phyloP scores from a whole-genome alignment of 805 yeast species.

The Yarrowia phangngaensis region DNA sequence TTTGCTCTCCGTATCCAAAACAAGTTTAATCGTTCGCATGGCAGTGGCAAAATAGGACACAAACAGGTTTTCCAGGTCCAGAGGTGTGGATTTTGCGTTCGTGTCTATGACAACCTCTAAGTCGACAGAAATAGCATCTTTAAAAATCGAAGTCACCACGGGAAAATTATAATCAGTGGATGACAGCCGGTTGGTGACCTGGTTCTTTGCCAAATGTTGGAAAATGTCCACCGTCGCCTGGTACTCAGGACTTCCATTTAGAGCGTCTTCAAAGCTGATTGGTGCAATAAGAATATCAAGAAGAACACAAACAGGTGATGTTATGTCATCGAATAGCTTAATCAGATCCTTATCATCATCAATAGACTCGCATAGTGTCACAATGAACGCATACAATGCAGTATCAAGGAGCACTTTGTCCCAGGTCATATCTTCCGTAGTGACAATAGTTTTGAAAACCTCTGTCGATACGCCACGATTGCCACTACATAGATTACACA shows the following conservation, averaged over 20 bases:
- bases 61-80: conserved; percentile 9
- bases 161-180: background rate
- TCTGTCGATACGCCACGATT: conserved; percentile 1
- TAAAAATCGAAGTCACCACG: background rate
- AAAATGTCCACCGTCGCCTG: conserved; percentile 18
- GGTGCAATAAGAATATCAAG: conserved; percentile 6
- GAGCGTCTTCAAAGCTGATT: conserved; percentile 1
- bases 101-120: conserved; percentile 16
- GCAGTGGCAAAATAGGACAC: conserved; percentile 14
- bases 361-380: conserved; percentile 8
- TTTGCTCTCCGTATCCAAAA: conserved; percentile 6
- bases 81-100: conserved; percentile 8
- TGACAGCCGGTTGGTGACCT: background rate
- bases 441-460: background rate
- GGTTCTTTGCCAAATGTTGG: background rate
- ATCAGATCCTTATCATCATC: conserved; percentile 8
- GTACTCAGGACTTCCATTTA: conserved; percentile 7
- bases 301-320: background rate
- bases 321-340: conserved; percentile 1
- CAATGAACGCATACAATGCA: conserved; percentile 10
- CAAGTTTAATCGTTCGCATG: conserved; percentile 12
- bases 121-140: conserved; percentile 16
- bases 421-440: background rate
- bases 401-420: background rate
- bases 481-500: conserved; percentile 22